These are phyloP conservation scores for Ophiosphaerella herpotricha DNA, from an alignment of 2,329 filamentous ascomycete genomes.

Conservation along the genomic window DNA sequence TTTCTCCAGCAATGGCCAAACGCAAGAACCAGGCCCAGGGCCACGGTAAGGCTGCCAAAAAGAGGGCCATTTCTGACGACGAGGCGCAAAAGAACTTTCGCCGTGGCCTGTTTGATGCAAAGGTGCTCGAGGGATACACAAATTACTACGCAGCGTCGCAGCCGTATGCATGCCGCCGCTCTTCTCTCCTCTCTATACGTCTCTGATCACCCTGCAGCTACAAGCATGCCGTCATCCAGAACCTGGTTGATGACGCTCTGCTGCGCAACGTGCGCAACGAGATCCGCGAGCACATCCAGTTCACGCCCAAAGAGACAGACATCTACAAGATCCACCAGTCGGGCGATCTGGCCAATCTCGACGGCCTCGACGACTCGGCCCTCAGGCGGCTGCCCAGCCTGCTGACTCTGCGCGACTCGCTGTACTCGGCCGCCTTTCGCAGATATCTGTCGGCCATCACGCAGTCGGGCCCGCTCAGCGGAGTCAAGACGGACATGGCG, in stretches of 20 bases:
- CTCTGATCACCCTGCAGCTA: slow-evolving; percentile 58
- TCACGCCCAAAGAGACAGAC: slow-evolving; percentile 98
- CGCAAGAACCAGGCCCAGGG: slow-evolving; percentile 48
- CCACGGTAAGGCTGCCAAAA: slow-evolving; percentile 51
- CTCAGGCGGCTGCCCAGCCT: slow-evolving; percentile 85
- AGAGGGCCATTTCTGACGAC: slow-evolving; percentile 48
- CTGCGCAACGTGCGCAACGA: slow-evolving; percentile 86
- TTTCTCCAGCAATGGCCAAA: slow-evolving; percentile 33
- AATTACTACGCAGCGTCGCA: slow-evolving; percentile 45
- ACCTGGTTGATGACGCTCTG: slow-evolving; percentile 77
- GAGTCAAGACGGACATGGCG: slow-evolving; percentile 96
- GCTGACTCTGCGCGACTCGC: slow-evolving; percentile 86
- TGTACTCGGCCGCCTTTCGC: slow-evolving; percentile 90
- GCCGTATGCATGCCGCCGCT: slow-evolving; percentile 35
- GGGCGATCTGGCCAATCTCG: slow-evolving; percentile 93
- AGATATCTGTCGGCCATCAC: slow-evolving; percentile 87
- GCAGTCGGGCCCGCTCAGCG: slow-evolving; percentile 82
- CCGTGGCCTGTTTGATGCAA: slow-evolving; percentile 44
- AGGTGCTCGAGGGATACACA: slow-evolving; percentile 41
- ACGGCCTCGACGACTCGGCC: slow-evolving; percentile 86
- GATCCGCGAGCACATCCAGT: slow-evolving; percentile 87
- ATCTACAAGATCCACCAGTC: slow-evolving; percentile 99
- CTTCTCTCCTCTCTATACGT: not conserved
- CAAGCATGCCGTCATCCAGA: slow-evolving; percentile 87
- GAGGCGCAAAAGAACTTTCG: slow-evolving; percentile 48